A percentile compares a stretch with the other conserved stretches of the same genome.
Evolutionary conservation across 192 early-diverging fungal species (phyloP).

Genomic region (Blastocladiella britannica): DNA sequence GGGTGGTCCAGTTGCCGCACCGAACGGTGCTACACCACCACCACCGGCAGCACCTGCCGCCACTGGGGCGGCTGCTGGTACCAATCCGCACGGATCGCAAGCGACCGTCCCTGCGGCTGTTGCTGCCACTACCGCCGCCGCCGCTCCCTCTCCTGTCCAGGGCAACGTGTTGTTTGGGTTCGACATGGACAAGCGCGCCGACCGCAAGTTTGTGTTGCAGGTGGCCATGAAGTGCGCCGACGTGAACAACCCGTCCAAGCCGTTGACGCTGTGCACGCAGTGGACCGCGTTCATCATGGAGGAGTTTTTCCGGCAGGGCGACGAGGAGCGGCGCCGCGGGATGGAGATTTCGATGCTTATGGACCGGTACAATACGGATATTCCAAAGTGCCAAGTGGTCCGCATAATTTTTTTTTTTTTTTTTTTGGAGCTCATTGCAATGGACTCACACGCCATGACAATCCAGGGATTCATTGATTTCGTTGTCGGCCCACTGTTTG

Average conservation of each 20-base stretch:
- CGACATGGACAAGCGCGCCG: slow-evolving; percentile 14
- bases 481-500: slow-evolving; percentile 22
- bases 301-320: slow-evolving; percentile 30
- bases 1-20: too few relatives aligned
- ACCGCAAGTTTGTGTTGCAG: slow-evolving; percentile 12
- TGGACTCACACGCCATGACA: not conserved
- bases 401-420: slow-evolving; percentile 1
- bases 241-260: slow-evolving; percentile 28
- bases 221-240: slow-evolving; percentile 34
- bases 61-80: too few relatives aligned
- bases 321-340: slow-evolving; percentile 20
- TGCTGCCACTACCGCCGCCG: not conserved
- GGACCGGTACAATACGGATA: slow-evolving; percentile 24
- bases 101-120: too few relatives aligned
- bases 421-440: not conserved
- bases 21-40: too few relatives aligned
- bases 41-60: too few relatives aligned
- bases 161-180: slow-evolving; percentile 3
- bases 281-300: slow-evolving; percentile 29
- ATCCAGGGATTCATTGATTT: slow-evolving; percentile 30
- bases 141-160: not conserved
- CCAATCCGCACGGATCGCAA: too few relatives aligned
- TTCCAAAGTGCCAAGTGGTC: slow-evolving; percentile 34
- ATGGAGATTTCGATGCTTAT: slow-evolving; percentile 26
- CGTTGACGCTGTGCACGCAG: slow-evolving; percentile 8